A percentile compares a stretch with the other conserved stretches of the same genome.
These are phyloP conservation scores for Aspergillus thermomutatus DNA, from an alignment of 2,329 filamentous ascomycete species.

Conservation along the genomic window DNA sequence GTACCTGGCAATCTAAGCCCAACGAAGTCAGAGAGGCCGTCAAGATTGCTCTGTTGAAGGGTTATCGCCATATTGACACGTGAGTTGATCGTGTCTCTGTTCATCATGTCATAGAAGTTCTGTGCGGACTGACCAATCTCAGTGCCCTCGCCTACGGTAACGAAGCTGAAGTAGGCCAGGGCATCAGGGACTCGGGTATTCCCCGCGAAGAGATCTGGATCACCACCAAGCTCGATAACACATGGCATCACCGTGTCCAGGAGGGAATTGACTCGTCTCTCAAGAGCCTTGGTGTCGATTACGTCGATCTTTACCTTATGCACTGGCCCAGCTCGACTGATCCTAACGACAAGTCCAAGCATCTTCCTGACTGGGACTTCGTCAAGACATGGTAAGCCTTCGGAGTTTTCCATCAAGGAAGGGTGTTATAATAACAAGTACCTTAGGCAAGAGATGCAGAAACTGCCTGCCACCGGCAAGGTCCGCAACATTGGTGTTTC, in stretches of 20 bases:
- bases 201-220: conserved; percentile 66
- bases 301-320: conserved; percentile 70
- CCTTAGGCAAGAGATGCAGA: conserved; percentile 51
- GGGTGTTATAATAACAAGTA: conserved; percentile 56
- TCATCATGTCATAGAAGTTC: background rate
- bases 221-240: conserved; percentile 68
- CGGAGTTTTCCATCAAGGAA: conserved; percentile 62
- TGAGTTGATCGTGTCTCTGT: conserved; percentile 21
- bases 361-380: conserved; percentile 75
- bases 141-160: conserved; percentile 55
- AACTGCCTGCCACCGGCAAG: conserved; percentile 52
- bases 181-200: conserved; percentile 63
- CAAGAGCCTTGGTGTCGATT: conserved; percentile 62
- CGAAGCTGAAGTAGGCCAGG: conserved; percentile 64
- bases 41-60: conserved; percentile 46
- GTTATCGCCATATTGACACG: conserved; percentile 57
- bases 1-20: conserved; percentile 55
- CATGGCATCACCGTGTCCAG: conserved; percentile 59
- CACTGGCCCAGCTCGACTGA: conserved; percentile 62
- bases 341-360: conserved; percentile 53
- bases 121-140: conserved; percentile 5
- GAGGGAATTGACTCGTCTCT: conserved; percentile 61
- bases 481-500: conserved; percentile 79
- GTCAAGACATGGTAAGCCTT: conserved; percentile 69
- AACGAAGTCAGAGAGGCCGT: conserved; percentile 52